These are phyloP conservation scores for Aspergillus cejpii DNA, from an alignment of 2,329 filamentous ascomycete genomes.

Conservation along the genomic window DNA sequence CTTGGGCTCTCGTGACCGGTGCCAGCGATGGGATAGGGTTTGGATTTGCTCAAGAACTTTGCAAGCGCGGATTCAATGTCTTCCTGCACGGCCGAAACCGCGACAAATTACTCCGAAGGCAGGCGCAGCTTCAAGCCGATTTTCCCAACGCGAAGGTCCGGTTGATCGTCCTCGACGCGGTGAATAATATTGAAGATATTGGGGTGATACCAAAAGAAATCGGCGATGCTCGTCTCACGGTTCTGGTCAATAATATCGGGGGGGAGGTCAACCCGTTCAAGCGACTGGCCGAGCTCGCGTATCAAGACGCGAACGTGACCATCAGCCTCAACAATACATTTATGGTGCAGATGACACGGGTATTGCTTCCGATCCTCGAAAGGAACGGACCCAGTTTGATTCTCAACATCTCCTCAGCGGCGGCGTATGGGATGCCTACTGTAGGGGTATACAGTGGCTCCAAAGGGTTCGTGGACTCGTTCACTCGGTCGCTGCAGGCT, in stretches of 20 bases:
- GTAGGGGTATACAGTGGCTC: constrained; percentile 42
- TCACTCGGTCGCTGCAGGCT: constrained; percentile 36
- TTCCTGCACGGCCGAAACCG: constrained; percentile 52
- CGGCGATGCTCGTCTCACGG: constrained; percentile 42
- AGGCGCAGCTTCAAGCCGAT: constrained; percentile 33
- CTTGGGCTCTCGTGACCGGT: constrained; percentile 50
- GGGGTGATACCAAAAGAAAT: constrained; percentile 26
- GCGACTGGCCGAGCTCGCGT: constrained; percentile 32
- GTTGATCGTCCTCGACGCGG: constrained; percentile 43
- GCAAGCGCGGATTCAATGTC: constrained; percentile 49
- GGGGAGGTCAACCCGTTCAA: constrained; percentile 34
- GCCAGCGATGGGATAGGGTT: constrained; percentile 52
- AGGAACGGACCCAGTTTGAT: constrained; percentile 42
- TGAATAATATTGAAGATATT: constrained; percentile 18
- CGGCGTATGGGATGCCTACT: constrained; percentile 45
- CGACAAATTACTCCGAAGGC: constrained; percentile 43
- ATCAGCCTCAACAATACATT: constrained; percentile 48
- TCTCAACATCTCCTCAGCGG: constrained; percentile 47
- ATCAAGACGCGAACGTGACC: constrained; percentile 37
- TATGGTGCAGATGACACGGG: constrained; percentile 44
- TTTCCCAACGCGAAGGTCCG: constrained; percentile 40
- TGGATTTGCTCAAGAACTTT: constrained; percentile 48
- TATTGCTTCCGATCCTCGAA: constrained; percentile 43
- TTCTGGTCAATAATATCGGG: constrained; percentile 55
- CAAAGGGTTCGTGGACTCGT: constrained; percentile 44